These are phyloP conservation scores for Phyllosticta paracitricarpa DNA, from an alignment of 2,329 filamentous ascomycete species.

Conservation along the genomic window DNA sequence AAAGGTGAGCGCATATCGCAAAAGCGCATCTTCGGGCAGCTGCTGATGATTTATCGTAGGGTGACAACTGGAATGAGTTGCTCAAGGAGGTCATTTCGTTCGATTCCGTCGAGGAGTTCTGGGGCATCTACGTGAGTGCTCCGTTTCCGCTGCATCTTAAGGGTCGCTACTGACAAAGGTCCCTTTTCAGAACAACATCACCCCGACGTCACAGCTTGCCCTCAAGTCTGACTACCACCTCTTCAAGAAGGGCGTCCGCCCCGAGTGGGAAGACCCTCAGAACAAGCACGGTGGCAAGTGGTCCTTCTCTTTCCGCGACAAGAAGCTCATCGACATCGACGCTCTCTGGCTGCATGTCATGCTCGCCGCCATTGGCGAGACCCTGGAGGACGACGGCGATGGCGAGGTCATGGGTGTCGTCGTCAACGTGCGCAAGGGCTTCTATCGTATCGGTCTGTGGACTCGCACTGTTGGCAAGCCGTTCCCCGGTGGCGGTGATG, in stretches of 20 bases:
- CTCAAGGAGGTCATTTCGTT: constrained; percentile 98
- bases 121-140: constrained; percentile 87
- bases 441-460: constrained; percentile 97
- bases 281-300: constrained; percentile 99
- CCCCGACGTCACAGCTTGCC: constrained; percentile 85
- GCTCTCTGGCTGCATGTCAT: constrained; percentile 95
- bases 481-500: constrained; percentile 64
- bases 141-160: background rate
- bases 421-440: constrained; percentile 95
- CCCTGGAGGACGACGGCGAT: constrained; percentile 86
- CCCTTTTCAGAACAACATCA: constrained; percentile 84
- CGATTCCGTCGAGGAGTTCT: constrained; percentile 98
- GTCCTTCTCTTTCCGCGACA: constrained; percentile 97
- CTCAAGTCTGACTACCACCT: constrained; percentile 99
- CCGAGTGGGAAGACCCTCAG: constrained; percentile 96
- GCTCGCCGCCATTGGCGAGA: constrained; percentile 94
- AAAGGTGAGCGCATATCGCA: constrained; percentile 51
- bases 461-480: constrained; percentile 86
- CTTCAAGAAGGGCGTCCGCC: constrained; percentile 94
- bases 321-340: constrained; percentile 83
- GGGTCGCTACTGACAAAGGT: background rate
- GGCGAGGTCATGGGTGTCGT: constrained; percentile 99
- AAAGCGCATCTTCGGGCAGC: background rate
- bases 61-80: constrained; percentile 97
- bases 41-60: constrained; percentile 41